Conservation (phyloP, 2,329 filamentous ascomycete genomes). For the Basipetospora chlamydospora region DNA sequence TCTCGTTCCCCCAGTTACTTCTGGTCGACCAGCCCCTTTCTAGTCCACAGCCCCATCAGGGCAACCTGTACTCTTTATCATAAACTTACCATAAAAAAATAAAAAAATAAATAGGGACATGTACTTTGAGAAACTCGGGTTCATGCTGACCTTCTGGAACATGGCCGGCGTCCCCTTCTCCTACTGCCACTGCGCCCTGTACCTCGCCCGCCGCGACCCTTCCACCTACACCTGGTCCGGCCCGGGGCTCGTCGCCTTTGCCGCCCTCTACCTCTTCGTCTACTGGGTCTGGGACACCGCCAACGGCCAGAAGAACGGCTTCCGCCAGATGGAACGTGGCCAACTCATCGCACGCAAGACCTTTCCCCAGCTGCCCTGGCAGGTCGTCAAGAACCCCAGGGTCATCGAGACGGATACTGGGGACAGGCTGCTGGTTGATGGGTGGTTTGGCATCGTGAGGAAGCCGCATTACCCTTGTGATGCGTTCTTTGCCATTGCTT, state of each 20-base stretch:
- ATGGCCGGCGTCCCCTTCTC: conserved; percentile 78
- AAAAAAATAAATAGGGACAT: conserved; percentile 55
- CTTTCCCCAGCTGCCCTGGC: conserved; percentile 82
- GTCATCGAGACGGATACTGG: conserved; percentile 59
- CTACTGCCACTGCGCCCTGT: conserved; percentile 89
- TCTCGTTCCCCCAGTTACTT: too few species aligned
- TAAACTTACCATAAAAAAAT: conserved; percentile 73
- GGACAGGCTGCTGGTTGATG: conserved; percentile 66
- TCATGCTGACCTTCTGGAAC: conserved; percentile 98
- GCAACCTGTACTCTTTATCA: too few species aligned
- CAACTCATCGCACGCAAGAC: conserved; percentile 55
- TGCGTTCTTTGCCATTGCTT: conserved; percentile 31
- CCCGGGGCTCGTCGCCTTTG: conserved; percentile 49
- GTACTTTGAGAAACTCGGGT: conserved; percentile 94
- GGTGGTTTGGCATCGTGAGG: conserved; percentile 66
- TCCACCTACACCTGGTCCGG: conserved; percentile 64
- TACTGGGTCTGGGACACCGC: conserved; percentile 90
- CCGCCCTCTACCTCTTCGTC: conserved; percentile 58
- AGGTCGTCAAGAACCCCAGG: conserved; percentile 65
- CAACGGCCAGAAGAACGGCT: conserved; percentile 89
- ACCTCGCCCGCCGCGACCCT: conserved; percentile 70
- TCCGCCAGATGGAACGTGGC: conserved; percentile 66
- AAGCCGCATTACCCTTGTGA: conserved; percentile 42
- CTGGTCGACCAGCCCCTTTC: too few species aligned
- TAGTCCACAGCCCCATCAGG: too few species aligned